A percentile compares a stretch with the other conserved stretches of the same genome.
phyloP scores from a whole-genome alignment of 805 yeast species.

The Yarrowia keelungensis region DNA sequence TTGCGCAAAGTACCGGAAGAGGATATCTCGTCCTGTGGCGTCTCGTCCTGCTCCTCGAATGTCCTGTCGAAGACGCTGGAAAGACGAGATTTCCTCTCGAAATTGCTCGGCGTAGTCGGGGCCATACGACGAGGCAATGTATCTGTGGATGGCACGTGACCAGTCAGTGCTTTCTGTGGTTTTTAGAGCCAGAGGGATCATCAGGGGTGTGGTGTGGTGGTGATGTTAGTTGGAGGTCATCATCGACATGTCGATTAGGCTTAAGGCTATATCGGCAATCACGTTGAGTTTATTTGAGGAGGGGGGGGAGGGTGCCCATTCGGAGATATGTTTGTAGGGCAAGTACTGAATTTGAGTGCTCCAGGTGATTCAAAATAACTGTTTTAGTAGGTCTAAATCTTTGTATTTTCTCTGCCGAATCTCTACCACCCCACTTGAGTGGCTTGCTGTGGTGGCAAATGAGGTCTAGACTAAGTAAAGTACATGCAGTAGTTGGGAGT shows the following conservation, averaged over 20 bases:
- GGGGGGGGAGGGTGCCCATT: too few relatives aligned
- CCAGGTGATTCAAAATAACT: too few relatives aligned
- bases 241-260: neutral
- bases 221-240: neutral
- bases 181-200: constrained; percentile 52
- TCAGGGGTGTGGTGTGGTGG: constrained; percentile 5
- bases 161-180: constrained; percentile 68
- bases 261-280: neutral
- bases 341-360: too few relatives aligned
- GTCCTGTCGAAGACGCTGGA: constrained; percentile 68
- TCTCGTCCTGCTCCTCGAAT: constrained; percentile 57
- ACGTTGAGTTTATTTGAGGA: neutral
- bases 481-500: too few relatives aligned
- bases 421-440: neutral
- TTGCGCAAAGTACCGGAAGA: constrained; percentile 78
- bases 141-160: constrained; percentile 64
- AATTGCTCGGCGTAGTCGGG: constrained; percentile 57
- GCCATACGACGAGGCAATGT: constrained; percentile 70
- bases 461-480: too few relatives aligned
- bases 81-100: constrained; percentile 59
- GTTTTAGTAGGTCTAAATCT: too few relatives aligned
- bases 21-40: constrained; percentile 59
- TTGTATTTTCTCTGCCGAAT: too few relatives aligned
- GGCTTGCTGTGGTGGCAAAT: constrained; percentile 20
- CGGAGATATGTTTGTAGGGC: neutral